Conservation (phyloP, 2,329 filamentous ascomycete species). For the Botryotinia convoluta region DNA sequence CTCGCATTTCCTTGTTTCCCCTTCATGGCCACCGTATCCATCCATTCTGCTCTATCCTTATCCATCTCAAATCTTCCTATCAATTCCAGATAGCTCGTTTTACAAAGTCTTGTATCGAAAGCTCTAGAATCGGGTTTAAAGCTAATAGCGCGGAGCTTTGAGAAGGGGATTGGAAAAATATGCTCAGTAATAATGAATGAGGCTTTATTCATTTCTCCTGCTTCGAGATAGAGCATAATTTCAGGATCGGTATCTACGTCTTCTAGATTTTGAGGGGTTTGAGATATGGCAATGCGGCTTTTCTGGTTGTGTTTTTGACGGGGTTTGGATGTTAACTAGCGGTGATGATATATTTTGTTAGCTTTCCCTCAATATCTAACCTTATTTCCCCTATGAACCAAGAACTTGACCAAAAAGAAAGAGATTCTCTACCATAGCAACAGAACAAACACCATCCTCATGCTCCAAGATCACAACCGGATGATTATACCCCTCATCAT, state of each 20-base stretch:
- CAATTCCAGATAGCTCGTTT: neutral
- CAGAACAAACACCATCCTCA: neutral
- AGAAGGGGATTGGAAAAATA: neutral
- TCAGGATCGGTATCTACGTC: neutral
- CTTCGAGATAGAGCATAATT: neutral
- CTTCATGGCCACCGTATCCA: neutral
- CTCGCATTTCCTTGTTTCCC: neutral
- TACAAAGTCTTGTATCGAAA: neutral
- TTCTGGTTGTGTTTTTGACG: neutral
- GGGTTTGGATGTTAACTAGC: neutral
- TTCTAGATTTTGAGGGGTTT: neutral
- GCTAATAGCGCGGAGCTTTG: neutral
- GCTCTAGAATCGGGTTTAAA: neutral
- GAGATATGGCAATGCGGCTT: neutral
- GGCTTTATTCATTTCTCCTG: neutral
- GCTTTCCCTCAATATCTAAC: neutral
- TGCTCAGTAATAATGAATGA: slow-evolving; percentile 3
- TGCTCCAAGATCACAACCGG: slow-evolving; percentile 2
- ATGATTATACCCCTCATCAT: slow-evolving; percentile 7
- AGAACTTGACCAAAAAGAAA: neutral
- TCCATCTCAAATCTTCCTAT: neutral
- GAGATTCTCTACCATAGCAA: neutral
- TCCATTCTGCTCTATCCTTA: neutral
- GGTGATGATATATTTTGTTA: neutral
- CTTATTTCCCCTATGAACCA: neutral